Conservation (phyloP, 2,329 filamentous ascomycete genomes). For the Tricladium varicosporioides region DNA sequence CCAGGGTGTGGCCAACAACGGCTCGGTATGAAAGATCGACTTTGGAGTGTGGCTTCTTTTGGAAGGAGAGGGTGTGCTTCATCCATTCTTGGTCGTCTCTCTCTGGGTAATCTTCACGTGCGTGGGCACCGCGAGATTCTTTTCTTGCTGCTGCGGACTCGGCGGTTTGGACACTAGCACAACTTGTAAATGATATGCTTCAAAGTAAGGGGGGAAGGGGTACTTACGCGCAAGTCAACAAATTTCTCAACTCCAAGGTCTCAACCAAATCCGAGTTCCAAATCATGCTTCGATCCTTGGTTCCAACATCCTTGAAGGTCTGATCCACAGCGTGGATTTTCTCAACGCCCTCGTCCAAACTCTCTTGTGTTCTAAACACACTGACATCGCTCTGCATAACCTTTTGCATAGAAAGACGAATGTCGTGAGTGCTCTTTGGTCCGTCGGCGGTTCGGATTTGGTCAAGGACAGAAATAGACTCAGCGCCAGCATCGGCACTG, state of each 20-base stretch:
- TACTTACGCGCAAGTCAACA: constrained; percentile 90
- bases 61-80: constrained; percentile 98
- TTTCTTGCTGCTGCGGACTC: constrained; percentile 87
- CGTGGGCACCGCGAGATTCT: constrained; percentile 96
- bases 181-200: too few relatives aligned
- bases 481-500: constrained; percentile 80
- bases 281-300: constrained; percentile 99
- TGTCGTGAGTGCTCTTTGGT: constrained; percentile 82
- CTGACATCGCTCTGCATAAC: constrained; percentile 96
- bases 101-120: constrained; percentile 93
- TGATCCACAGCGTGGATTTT: constrained; percentile 84
- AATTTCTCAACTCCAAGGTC: constrained; percentile 90
- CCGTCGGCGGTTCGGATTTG: constrained; percentile 80
- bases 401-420: constrained; percentile 93
- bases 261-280: constrained; percentile 98
- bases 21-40: constrained; percentile 83
- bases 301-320: constrained; percentile 79
- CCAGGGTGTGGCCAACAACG: constrained; percentile 80
- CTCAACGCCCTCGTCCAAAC: constrained; percentile 86
- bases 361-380: constrained; percentile 87
- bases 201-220: too few relatives aligned
- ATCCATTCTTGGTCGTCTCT: constrained; percentile 97
- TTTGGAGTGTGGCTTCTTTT: constrained; percentile 86
- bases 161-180: constrained; percentile 76
- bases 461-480: constrained; percentile 84